These are phyloP conservation scores for Francoa sonchifolia DNA, from an alignment of 441 rosid species.

Conservation along the genomic window DNA sequence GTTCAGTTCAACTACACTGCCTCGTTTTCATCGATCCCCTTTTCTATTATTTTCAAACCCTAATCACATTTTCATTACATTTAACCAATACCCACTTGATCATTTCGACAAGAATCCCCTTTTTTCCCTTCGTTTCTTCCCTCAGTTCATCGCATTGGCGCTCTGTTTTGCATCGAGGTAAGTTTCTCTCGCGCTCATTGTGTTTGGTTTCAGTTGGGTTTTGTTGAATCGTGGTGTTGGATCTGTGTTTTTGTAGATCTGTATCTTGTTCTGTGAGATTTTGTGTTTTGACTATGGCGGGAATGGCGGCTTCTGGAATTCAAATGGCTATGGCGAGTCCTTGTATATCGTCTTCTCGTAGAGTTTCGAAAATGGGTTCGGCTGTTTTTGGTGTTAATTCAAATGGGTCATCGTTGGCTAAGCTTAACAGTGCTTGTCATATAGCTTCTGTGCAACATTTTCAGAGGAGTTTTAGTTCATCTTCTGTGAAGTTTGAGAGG, in stretches of 20 bases:
- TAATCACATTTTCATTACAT: no score
- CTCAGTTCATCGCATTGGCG: no score
- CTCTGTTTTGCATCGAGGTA: no score
- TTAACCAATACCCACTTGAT: no score
- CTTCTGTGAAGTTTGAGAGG: conserved; percentile 23
- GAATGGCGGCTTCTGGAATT: conserved; percentile 41
- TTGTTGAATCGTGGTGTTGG: no score
- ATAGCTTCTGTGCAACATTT: conserved; percentile 31
- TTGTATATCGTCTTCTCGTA: conserved; percentile 29
- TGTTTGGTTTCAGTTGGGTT: no score
- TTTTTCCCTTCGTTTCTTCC: no score
- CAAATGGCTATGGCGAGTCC: conserved; percentile 49
- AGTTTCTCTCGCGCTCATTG: no score
- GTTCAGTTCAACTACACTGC: no score
- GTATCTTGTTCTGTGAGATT: conserved; percentile 9
- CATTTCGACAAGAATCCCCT: no score
- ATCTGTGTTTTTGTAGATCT: conserved; percentile 16
- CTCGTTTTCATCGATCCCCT: no score
- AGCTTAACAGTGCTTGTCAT: conserved; percentile 32
- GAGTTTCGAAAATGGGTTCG: conserved; percentile 30
- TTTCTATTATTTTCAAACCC: no score
- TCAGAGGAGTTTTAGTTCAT: conserved; percentile 18
- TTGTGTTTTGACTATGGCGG: conserved; percentile 39
- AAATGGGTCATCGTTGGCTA: conserved; percentile 37
- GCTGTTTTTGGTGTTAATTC: conserved; percentile 24